A percentile compares a stretch with the other conserved stretches of the same genome.
phyloP scores from a whole-genome alignment of 2,329 filamentous ascomycete genomes.

The Aspergillus vadensis region DNA sequence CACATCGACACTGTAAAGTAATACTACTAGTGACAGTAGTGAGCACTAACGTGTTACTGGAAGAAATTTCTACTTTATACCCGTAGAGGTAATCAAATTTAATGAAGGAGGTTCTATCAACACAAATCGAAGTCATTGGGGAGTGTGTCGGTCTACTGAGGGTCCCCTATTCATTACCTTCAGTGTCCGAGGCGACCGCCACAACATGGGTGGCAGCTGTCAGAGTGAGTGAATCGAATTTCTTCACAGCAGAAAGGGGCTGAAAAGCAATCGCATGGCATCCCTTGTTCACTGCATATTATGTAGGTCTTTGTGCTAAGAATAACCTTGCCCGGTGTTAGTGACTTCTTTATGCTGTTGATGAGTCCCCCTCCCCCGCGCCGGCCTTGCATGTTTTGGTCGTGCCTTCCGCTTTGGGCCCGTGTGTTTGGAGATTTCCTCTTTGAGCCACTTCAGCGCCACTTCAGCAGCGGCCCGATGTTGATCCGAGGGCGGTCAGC shows the following conservation, averaged over 20 bases:
- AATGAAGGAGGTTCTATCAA: no score
- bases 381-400: slow-evolving; percentile 23
- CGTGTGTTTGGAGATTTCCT: slow-evolving; percentile 38
- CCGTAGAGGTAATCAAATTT: no score
- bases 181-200: slow-evolving; percentile 7
- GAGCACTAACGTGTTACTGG: no score
- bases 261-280: background rate
- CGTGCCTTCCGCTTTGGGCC: slow-evolving; percentile 21
- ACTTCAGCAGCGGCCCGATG: slow-evolving; percentile 30
- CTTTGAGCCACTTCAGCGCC: slow-evolving; percentile 18
- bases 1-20: no score
- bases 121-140: no score
- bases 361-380: slow-evolving; percentile 17
- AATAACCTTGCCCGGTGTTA: slow-evolving; percentile 8
- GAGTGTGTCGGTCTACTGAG: no score
- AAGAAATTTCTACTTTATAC: no score
- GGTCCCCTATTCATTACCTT: background rate
- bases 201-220: background rate
- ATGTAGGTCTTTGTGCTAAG: slow-evolving; percentile 9
- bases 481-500: slow-evolving; percentile 24
- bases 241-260: background rate
- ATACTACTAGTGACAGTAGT: no score
- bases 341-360: slow-evolving; percentile 1
- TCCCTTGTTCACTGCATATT: background rate
- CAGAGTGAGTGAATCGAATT: background rate